A percentile compares a stretch with the other conserved stretches of the same genome.
Conservation (phyloP, 2,329 filamentous ascomycete species). For the Huntiella moniliformis region DNA sequence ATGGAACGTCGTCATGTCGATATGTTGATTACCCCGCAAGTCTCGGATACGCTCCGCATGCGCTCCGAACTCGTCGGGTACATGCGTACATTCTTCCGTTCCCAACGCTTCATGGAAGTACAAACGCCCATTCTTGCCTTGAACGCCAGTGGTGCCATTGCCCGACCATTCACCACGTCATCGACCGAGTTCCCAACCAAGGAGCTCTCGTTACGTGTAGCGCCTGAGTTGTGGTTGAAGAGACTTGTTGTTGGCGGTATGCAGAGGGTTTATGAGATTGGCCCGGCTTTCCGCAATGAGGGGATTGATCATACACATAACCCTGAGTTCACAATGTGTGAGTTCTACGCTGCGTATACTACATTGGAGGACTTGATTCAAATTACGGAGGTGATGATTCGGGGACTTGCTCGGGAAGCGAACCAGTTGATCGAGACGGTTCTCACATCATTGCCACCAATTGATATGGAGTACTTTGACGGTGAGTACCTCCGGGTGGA, state of each 20-base stretch:
- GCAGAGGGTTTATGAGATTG: slow-evolving; percentile 81
- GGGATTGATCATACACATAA: slow-evolving; percentile 84
- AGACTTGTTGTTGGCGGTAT: slow-evolving; percentile 76
- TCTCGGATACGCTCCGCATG: slow-evolving; percentile 51
- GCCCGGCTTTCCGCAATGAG: slow-evolving; percentile 83
- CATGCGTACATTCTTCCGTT: slow-evolving; percentile 55
- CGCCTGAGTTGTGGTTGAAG: slow-evolving; percentile 90
- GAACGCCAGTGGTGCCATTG: slow-evolving; percentile 69
- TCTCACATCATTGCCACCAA: slow-evolving; percentile 27
- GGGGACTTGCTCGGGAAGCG: slow-evolving; percentile 35
- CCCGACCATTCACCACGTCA: slow-evolving; percentile 66
- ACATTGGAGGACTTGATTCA: slow-evolving; percentile 56
- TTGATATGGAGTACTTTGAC: slow-evolving; percentile 28
- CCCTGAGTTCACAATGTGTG: slow-evolving; percentile 91
- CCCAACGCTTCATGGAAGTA: slow-evolving; percentile 63
- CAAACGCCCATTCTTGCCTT: slow-evolving; percentile 76
- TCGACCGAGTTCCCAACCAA: slow-evolving; percentile 59
- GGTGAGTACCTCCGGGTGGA: slow-evolving; percentile 50
- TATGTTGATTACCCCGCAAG: slow-evolving; percentile 54
- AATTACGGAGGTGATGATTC: slow-evolving; percentile 56
- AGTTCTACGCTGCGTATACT: slow-evolving; percentile 82
- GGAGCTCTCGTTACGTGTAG: slow-evolving; percentile 63
- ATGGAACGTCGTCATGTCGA: slow-evolving; percentile 70
- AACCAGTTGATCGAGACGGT: slow-evolving; percentile 25
- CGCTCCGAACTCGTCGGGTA: slow-evolving; percentile 56